Conservation (phyloP, 305 asterid genomes). For the Solanum aculeatissimum region DNA sequence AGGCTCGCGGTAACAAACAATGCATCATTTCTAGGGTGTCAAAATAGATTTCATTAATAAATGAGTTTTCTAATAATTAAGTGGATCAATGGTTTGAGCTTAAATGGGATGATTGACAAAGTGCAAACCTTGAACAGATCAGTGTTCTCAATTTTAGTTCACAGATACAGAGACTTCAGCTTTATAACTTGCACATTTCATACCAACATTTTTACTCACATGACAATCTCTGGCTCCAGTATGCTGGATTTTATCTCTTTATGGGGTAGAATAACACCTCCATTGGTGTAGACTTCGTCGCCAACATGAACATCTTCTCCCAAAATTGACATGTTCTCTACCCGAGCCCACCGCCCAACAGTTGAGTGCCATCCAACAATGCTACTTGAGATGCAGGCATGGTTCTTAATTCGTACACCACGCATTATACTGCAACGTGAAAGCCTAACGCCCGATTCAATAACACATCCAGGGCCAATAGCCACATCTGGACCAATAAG, state of each 20-base stretch:
- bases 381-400: conserved; percentile 66
- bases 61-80: too few relatives aligned
- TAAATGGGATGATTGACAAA: background rate
- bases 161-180: background rate
- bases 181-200: background rate
- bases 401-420: conserved; percentile 80
- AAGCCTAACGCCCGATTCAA: conserved; percentile 79
- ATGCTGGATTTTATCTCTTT: conserved; percentile 89
- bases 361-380: conserved; percentile 94
- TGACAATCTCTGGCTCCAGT: conserved; percentile 81
- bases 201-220: conserved; percentile 23
- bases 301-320: conserved; percentile 92
- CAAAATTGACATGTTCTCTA: conserved; percentile 82
- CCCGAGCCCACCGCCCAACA: conserved; percentile 91
- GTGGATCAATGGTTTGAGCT: too few relatives aligned
- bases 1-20: background rate
- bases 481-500: conserved; percentile 92
- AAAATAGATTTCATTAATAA: too few relatives aligned
- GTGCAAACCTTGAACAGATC: background rate
- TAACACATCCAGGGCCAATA: conserved; percentile 72
- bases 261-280: conserved; percentile 92
- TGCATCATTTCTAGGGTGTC: background rate
- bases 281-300: conserved; percentile 74
- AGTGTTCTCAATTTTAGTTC: background rate
- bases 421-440: conserved; percentile 82